Base-by-base conservation (phyloP, 768 basidiomycete species). In the Rhizopogon vulgaris region DNA sequence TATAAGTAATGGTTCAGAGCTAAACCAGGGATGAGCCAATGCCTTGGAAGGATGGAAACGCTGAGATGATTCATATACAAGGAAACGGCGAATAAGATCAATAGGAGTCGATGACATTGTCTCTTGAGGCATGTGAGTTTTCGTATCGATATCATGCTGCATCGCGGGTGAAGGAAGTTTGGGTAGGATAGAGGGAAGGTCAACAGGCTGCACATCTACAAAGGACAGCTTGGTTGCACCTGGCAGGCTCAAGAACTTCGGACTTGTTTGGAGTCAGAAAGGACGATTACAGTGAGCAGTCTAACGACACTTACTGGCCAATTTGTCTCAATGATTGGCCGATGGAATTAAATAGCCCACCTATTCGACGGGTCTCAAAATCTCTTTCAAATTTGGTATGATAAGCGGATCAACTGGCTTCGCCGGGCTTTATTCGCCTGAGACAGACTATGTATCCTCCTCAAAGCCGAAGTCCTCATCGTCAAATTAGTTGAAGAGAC, bases 321-420 rank as follows among this genome's bases (percentile, higher is more conserved):
- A 4, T 65, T 82, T 4, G 78, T 68, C 1, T 68, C 60, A n/a
- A n/a, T n/a, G n/a, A 2, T 73, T 81, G 0, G 94, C 94, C 2
- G 90, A 90, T 73, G 2, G 77, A 82, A 51, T 92, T 79, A 60
- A 94, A 96, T 1, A 96, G 50, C 54, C 77, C 78, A 79, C 9
- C 60, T 61, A 2, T 66, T 63, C 1, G 62, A 59, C 0, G 59
- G 56, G 4, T 52, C 54, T 6, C 57, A 52, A 2, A 51, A 51
- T 12, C 41, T 53, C 8, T 51, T 60, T 6, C n/a, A n/a, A n/a
- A n/a, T 51, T 60, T 6, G 80, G 64, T 51, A 54, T 59, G 34
- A 53, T 58, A 50, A 68, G 69, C 0, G 64, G 60, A 14, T 40
- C 56, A 41, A 15, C 78, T 71, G 30, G 54, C 77, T 68, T 65